phyloP scores from a whole-genome alignment of 1,139 yeast genomes.

The Taphrina flavorubra region DNA sequence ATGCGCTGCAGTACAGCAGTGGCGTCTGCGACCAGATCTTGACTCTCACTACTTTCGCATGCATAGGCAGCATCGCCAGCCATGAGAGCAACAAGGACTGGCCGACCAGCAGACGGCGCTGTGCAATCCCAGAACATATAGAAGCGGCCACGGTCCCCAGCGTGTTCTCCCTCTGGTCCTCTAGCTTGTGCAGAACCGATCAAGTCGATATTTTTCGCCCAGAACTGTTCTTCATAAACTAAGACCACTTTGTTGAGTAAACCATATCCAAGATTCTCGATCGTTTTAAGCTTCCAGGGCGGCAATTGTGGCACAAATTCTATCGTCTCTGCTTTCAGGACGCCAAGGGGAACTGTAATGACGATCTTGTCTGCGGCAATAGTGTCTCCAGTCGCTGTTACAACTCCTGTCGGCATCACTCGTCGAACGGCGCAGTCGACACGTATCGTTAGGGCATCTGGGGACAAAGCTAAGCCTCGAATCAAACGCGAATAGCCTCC shows the following conservation, averaged over 20 bases:
- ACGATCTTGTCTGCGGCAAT: slow-evolving; percentile 54
- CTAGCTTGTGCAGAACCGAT: slow-evolving; percentile 51
- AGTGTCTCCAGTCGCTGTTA: slow-evolving; percentile 53
- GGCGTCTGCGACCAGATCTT: slow-evolving; percentile 52
- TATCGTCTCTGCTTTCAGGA: slow-evolving; percentile 53
- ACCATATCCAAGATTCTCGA: slow-evolving; percentile 55
- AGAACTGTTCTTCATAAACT: slow-evolving; percentile 54
- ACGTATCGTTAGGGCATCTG: slow-evolving; percentile 54
- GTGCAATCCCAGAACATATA: slow-evolving; percentile 55
- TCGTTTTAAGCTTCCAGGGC: slow-evolving; percentile 55
- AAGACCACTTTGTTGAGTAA: slow-evolving; percentile 55
- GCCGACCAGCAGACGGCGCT: slow-evolving; percentile 43
- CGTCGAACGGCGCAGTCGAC: slow-evolving; percentile 54
- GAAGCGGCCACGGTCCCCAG: slow-evolving; percentile 52
- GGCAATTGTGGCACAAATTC: slow-evolving; percentile 57
- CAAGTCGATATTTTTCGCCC: slow-evolving; percentile 54
- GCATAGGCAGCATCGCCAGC: slow-evolving; percentile 54
- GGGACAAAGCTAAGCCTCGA: slow-evolving; percentile 54
- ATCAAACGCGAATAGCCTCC: slow-evolving; percentile 53
- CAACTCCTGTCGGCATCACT: slow-evolving; percentile 51
- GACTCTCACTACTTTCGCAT: slow-evolving; percentile 51
- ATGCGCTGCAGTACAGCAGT: slow-evolving; percentile 50
- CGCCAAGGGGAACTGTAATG: slow-evolving; percentile 56
- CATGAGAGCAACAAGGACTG: slow-evolving; percentile 52
- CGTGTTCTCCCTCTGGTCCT: slow-evolving; percentile 45